These are phyloP conservation scores for Suillus luteus DNA, from an alignment of 768 basidiomycete genomes.

Conservation along the genomic window DNA sequence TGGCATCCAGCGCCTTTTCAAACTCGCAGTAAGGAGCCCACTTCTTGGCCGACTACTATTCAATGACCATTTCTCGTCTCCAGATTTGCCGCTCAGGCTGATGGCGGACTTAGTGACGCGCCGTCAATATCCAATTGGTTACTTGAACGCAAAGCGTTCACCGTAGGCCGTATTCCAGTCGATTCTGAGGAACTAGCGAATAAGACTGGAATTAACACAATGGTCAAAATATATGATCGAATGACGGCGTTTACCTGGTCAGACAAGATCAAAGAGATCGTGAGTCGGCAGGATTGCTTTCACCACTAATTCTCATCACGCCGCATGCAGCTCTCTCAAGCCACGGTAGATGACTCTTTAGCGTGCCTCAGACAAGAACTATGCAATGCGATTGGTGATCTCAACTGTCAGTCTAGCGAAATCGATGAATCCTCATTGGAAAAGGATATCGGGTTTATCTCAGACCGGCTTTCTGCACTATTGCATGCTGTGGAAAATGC, in stretches of 20 bases:
- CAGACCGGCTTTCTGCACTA: background rate
- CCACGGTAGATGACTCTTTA: background rate
- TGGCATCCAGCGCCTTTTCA: background rate
- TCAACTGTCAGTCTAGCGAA: no score
- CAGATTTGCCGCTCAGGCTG: background rate
- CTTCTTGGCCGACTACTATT: background rate
- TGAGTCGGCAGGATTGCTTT: background rate
- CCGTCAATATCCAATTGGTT: slow-evolving; percentile 4
- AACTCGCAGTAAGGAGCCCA: background rate
- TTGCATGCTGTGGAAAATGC: background rate
- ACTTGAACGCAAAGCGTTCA: slow-evolving; percentile 4
- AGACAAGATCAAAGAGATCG: background rate
- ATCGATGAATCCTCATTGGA: no score
- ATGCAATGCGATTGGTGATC: no score
- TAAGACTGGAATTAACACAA: background rate
- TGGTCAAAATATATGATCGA: background rate
- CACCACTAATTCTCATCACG: background rate
- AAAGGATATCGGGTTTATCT: background rate
- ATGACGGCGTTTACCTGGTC: slow-evolving; percentile 10
- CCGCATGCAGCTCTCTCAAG: background rate
- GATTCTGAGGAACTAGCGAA: no score
- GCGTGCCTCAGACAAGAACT: background rate
- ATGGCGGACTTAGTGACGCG: background rate
- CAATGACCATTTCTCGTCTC: background rate
- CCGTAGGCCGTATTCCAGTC: background rate